Base-by-base conservation (phyloP, 768 basidiomycete species). In the Boletales sp. region DNA sequence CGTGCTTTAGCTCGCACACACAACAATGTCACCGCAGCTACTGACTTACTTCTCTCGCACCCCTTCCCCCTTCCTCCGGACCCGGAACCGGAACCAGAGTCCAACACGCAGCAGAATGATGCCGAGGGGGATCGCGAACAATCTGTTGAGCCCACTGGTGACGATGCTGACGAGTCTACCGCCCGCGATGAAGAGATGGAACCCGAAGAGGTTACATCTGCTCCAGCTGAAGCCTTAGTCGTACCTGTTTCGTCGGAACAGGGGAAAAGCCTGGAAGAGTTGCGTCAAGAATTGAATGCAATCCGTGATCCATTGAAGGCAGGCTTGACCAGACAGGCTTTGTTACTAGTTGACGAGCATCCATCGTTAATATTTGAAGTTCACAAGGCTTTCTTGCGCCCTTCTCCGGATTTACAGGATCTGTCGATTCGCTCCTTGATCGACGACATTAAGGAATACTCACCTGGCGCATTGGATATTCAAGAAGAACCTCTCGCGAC, bases 361-460 rank as follows among this genome's bases (percentile, higher is more conserved):
- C 83, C 88, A 4, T 84, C 87, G 8, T 79, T 98, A 48, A 82
- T 96, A 37, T 96, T 94, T 62, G 93, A 96, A 63, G 78, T 96
- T 34, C 83, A 87, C 56, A 78, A 78, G 21, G 88, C 90, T 18
- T 94, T 96, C 67, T 78, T 88, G 49, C 83, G 84, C 25, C 72
- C 80, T 11, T 73, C 73, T 46, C 78, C 74, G 41, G 70, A 74
- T 38, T 78, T 84, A 58, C 82, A 85, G 53, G 74, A 78, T 21
- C 72, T 83, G 55, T 85, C 87, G 8, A 75, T 94, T 43, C 77
- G 78, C 38, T 77, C 82, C 48, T 77, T 97, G 46, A 74, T 94
- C 51, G 85, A 88, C 32, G 87, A 92, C 61, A 79, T 95, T 62
- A 82, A 82, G 52, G 69, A 72, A 30, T 87, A 85, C 60, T 83